Percentiles rank a stretch among this genome's conserved stretches.
Conservation (phyloP, 768 basidiomycete species). For the Clavulina sp. region DNA sequence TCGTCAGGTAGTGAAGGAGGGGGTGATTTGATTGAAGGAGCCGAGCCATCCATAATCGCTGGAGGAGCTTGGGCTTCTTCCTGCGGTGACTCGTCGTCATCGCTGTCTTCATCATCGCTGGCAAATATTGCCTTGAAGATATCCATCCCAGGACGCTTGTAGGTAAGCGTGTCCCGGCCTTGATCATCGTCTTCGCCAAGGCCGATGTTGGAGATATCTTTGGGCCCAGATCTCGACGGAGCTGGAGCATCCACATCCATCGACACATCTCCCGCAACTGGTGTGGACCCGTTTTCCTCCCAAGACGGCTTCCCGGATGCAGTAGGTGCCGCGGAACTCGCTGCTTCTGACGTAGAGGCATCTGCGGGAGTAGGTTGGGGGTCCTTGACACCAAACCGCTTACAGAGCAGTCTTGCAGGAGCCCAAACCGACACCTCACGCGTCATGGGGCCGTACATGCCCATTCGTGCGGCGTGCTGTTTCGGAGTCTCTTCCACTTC, state of each 20-base stretch:
- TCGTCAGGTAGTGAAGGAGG: conserved; percentile 13
- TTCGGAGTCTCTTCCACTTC: conserved; percentile 54
- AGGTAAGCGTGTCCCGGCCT: conserved; percentile 73
- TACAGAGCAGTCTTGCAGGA: conserved; percentile 75
- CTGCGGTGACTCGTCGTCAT: conserved; percentile 32
- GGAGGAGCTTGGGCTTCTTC: neutral
- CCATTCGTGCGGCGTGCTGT: conserved; percentile 62
- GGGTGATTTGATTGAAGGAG: neutral
- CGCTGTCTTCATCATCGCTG: conserved; percentile 78
- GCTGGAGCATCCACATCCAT: neutral
- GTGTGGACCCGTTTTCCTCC: neutral
- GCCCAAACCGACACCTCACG: conserved; percentile 57
- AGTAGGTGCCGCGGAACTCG: neutral
- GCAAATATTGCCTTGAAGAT: conserved; percentile 98
- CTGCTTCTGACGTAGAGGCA: neutral
- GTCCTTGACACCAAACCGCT: conserved; percentile 83
- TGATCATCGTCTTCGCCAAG: conserved; percentile 85
- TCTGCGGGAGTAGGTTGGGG: conserved; percentile 34
- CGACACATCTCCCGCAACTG: neutral
- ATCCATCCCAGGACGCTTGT: conserved; percentile 74
- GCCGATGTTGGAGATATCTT: conserved; percentile 66
- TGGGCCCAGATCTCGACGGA: conserved; percentile 1
- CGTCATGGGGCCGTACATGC: conserved; percentile 84
- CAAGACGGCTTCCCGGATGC: no score
- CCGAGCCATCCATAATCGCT: neutral